These are phyloP conservation scores for Fraxinus floribunda DNA, from an alignment of 305 asterid genomes.

Conservation along the genomic window DNA sequence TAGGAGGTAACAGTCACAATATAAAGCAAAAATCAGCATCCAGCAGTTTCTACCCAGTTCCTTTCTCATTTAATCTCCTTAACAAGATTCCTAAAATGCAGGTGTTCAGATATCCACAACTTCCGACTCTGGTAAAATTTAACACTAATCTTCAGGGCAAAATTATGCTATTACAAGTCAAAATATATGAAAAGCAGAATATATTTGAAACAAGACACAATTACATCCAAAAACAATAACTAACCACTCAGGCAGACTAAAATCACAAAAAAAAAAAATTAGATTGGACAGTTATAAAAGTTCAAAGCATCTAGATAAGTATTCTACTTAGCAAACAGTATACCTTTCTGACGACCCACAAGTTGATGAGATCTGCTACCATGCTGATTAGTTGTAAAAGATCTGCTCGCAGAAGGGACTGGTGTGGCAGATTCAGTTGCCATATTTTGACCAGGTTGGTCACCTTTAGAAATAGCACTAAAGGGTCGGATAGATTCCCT, in stretches of 20 bases:
- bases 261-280: background rate
- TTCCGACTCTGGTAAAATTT: background rate
- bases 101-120: background rate
- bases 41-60: constrained; percentile 1
- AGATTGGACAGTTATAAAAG: background rate
- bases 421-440: constrained; percentile 47
- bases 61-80: background rate
- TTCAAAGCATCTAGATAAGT: constrained; percentile 8
- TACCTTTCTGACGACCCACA: constrained; percentile 81
- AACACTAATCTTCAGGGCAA: background rate
- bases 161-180: background rate
- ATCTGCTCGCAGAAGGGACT: constrained; percentile 40
- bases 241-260: constrained; percentile 4
- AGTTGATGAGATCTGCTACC: constrained; percentile 61
- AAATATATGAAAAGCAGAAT: background rate
- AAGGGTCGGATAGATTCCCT: constrained; percentile 49
- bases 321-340: constrained; percentile 16
- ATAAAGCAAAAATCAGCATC: constrained; percentile 1
- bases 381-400: constrained; percentile 57
- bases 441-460: constrained; percentile 45
- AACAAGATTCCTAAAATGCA: background rate
- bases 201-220: background rate
- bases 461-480: constrained; percentile 46
- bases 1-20: constrained; percentile 13
- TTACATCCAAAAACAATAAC: background rate